phyloP scores from a whole-genome alignment of 1,284 basidiomycete genomes.

The Taiwanofungus camphoratus region DNA sequence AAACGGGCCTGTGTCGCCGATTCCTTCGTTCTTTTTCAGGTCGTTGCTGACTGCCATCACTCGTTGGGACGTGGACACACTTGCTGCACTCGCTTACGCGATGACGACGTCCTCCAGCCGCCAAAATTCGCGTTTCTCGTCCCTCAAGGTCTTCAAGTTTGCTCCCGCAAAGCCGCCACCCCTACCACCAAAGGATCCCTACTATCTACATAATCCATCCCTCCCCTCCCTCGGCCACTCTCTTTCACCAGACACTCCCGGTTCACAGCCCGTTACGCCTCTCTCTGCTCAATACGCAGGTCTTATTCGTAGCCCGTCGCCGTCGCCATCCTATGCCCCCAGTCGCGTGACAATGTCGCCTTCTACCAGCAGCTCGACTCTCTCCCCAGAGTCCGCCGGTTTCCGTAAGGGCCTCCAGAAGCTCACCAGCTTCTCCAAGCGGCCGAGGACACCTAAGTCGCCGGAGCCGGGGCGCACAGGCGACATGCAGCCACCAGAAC shows the following conservation, averaged over 20 bases:
- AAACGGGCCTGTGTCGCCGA: too few relatives aligned
- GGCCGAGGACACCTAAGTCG: constrained; percentile 30
- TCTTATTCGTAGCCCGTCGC: constrained; percentile 26
- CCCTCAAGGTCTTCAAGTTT: constrained; percentile 56
- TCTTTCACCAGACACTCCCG: constrained; percentile 34
- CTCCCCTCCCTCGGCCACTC: constrained; percentile 43
- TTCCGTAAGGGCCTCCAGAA: constrained; percentile 45
- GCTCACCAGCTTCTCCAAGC: constrained; percentile 34
- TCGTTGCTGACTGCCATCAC: too few relatives aligned
- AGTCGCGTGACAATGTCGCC: constrained; percentile 27
- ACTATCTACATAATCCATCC: constrained; percentile 48
- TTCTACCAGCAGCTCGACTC: constrained; percentile 18
- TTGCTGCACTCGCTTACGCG: too few relatives aligned
- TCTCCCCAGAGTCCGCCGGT: constrained; percentile 30
- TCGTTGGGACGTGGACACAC: too few relatives aligned
- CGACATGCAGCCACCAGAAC: constrained; percentile 25
- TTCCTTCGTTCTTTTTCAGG: too few relatives aligned
- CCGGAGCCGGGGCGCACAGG: constrained; percentile 28
- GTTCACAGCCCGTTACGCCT: constrained; percentile 31
- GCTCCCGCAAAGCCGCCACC: constrained; percentile 38
- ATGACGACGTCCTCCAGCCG: constrained; percentile 29
- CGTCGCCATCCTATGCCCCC: constrained; percentile 27
- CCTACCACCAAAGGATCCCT: constrained; percentile 62
- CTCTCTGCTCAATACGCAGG: constrained; percentile 30
- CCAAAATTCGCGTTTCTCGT: constrained; percentile 49